These are phyloP conservation scores for Russula foetens DNA, from an alignment of 768 basidiomycete species.

Conservation along the genomic window DNA sequence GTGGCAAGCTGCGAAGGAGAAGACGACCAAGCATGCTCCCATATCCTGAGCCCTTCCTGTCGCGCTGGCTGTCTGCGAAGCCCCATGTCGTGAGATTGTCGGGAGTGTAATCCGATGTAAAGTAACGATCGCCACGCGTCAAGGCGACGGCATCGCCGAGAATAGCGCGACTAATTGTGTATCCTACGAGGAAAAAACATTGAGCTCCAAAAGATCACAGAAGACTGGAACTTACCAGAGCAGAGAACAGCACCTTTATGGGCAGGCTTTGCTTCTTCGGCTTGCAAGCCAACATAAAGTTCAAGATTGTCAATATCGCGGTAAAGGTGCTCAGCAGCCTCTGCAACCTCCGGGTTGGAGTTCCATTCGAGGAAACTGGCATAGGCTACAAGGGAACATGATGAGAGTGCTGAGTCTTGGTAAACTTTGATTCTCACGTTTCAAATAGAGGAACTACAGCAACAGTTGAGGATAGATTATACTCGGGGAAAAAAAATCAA, in stretches of 20 bases:
- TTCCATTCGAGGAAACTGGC: slow-evolving; percentile 77
- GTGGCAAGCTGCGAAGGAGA: slow-evolving; percentile 64
- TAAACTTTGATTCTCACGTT: slow-evolving; percentile 37
- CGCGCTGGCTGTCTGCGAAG: slow-evolving; percentile 73
- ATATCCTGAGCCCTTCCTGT: slow-evolving; percentile 61
- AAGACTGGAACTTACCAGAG: slow-evolving; percentile 42
- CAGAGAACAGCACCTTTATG: slow-evolving; percentile 78
- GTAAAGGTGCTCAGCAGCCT: slow-evolving; percentile 70
- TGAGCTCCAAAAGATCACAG: neutral
- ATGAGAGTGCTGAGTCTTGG: neutral
- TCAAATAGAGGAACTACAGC: slow-evolving; percentile 63
- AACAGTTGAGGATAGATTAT: neutral
- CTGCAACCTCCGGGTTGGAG: slow-evolving; percentile 55
- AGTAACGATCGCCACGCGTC: slow-evolving; percentile 78
- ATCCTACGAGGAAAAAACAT: slow-evolving; percentile 37
- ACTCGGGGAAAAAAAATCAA: neutral
- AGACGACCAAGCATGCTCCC: slow-evolving; percentile 71
- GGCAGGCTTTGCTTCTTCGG: slow-evolving; percentile 68
- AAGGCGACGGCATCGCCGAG: slow-evolving; percentile 82
- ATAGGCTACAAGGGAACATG: slow-evolving; percentile 41
- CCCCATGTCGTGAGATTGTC: slow-evolving; percentile 80
- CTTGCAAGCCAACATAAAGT: slow-evolving; percentile 74
- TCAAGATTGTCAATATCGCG: slow-evolving; percentile 70
- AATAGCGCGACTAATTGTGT: slow-evolving; percentile 80
- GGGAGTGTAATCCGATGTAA: slow-evolving; percentile 74